A percentile compares a stretch with the other conserved stretches of the same genome.
Evolutionary conservation across 2,329 filamentous ascomycete genomes (phyloP).

Genomic region (Hirsutella minnesotensis): DNA sequence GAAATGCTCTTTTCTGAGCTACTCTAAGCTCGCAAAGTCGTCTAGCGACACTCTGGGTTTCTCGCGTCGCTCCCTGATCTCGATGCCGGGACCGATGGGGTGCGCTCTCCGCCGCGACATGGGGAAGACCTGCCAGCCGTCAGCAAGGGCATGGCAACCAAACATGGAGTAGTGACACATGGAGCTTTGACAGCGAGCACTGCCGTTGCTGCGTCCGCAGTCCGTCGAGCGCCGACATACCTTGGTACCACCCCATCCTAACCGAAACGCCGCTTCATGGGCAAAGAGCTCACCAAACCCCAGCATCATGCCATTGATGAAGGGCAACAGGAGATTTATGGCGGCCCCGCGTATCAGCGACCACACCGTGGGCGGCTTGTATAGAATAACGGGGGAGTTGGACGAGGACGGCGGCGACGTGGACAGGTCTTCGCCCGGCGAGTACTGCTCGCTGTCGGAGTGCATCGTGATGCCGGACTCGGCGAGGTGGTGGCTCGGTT

Average conservation of each 20-base stretch:
- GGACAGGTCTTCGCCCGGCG: conserved; percentile 49
- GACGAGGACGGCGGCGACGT: conserved; percentile 51
- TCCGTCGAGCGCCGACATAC: conserved; percentile 35
- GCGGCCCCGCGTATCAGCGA: conserved; percentile 75
- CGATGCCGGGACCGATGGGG: conserved; percentile 70
- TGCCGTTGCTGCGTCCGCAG: too few relatives aligned
- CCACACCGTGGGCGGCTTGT: conserved; percentile 81
- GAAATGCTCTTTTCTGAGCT: not conserved
- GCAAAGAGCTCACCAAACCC: conserved; percentile 95
- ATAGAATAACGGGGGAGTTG: conserved; percentile 65
- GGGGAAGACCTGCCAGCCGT: conserved; percentile 39
- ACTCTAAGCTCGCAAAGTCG: conserved; percentile 60
- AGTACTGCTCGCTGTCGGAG: conserved; percentile 78
- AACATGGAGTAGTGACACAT: too few relatives aligned
- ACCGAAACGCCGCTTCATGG: conserved; percentile 83
- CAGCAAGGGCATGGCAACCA: too few relatives aligned
- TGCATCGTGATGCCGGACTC: conserved; percentile 67
- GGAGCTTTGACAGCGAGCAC: too few relatives aligned
- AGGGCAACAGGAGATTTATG: conserved; percentile 91
- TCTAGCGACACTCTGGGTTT: conserved; percentile 46
- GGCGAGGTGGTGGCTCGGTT: conserved; percentile 42
- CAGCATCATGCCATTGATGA: conserved; percentile 96
- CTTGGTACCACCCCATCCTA: conserved; percentile 92
- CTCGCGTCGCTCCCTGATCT: conserved; percentile 57
- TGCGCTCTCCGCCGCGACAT: conserved; percentile 48